Conservation (phyloP, 805 yeast species). For the Ogataea trehalophila region DNA sequence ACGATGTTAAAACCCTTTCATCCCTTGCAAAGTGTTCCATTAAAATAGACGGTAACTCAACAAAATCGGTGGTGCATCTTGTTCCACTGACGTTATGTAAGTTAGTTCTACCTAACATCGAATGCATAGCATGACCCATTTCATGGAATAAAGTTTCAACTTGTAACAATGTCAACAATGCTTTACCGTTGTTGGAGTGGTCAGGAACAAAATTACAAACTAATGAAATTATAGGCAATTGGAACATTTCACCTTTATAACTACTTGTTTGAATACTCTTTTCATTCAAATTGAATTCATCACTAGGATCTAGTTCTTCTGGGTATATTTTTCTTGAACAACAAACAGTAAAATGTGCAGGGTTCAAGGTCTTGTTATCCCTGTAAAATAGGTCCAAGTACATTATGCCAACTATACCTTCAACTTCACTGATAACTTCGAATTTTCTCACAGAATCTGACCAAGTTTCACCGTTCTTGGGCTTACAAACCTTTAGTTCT, state of each 20-base stretch:
- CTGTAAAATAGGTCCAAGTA: constrained; percentile 87
- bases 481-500: constrained; percentile 59
- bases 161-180: constrained; percentile 66
- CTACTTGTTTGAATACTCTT: constrained; percentile 29
- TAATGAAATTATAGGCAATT: constrained; percentile 84
- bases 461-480: constrained; percentile 81
- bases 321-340: constrained; percentile 80
- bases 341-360: constrained; percentile 94
- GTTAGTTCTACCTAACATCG: constrained; percentile 89
- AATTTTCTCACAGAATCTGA: constrained; percentile 77
- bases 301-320: constrained; percentile 41
- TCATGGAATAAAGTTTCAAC: constrained; percentile 95
- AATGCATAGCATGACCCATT: constrained; percentile 98
- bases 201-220: constrained; percentile 71
- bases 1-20: constrained; percentile 63
- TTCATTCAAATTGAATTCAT: constrained; percentile 30
- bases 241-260: constrained; percentile 50
- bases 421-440: constrained; percentile 61
- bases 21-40: constrained; percentile 92
- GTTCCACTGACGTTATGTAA: constrained; percentile 93
- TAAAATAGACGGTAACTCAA: constrained; percentile 91
- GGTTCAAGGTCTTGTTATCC: constrained; percentile 68
- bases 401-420: constrained; percentile 69
- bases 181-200: constrained; percentile 33
- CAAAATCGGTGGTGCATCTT: constrained; percentile 93